A percentile compares a stretch with the other conserved stretches of the same genome.
Evolutionary conservation across 78 protist genomes (phyloP).

Genomic region (Dictyostelium discoideum): dicty_2.7 NC_007090.3:1991501-1992000

Average conservation of each 20-base stretch:
- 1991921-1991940: slow-evolving; percentile 32
- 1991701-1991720: background rate
- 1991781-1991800: slow-evolving; percentile 65
- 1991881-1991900: slow-evolving; percentile 87
- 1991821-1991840: slow-evolving; percentile 81
- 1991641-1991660: slow-evolving; percentile 11
- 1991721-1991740: background rate
- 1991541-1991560: slow-evolving; percentile 53
- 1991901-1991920: slow-evolving; percentile 73
- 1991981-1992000: slow-evolving; percentile 2
- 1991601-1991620: slow-evolving; percentile 3
- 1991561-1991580: slow-evolving; percentile 76
- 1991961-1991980: background rate
- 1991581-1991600: slow-evolving; percentile 66
- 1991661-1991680: slow-evolving; percentile 22
- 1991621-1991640: slow-evolving; percentile 21
- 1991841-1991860: slow-evolving; percentile 63
- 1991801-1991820: slow-evolving; percentile 42
- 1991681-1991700: background rate
- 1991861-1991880: slow-evolving; percentile 89
- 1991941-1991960: background rate
- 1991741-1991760: background rate
- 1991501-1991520: background rate
- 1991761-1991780: background rate
- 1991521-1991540: slow-evolving; percentile 35